Evolutionary conservation across 305 asterid species (phyloP), one percentile per base, ranked within the genome.

Genomic region (Plantago coronopus): DNA sequence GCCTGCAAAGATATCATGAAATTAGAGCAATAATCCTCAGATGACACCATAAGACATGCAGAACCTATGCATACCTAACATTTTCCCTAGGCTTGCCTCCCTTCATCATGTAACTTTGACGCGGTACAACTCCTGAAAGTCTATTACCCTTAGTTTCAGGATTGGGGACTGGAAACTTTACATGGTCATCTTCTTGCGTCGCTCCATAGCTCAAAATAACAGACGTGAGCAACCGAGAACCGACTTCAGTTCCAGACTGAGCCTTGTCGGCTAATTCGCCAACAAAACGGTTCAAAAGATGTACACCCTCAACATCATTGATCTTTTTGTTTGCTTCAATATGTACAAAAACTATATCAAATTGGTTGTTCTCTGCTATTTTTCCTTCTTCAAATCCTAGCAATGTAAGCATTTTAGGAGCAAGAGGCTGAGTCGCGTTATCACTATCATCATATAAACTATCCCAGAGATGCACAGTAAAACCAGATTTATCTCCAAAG

Each of bases 21-120:
- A 54, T 10, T 14, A 51, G 63, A 59, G 57, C 15, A n/a, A 20
- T 17, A 17, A 50, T 21, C 42, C 63, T 19, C 14, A 19, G 20
- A 49, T 8, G 46, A 14, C 23, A 64, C 9, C 60, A 63, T 62
- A 54, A 34, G 20, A 67, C 43, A 59, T 7, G 14, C n/a, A 49
- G 19, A 47, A 59, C 12, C 25, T 37, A 7, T 57, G 48, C 49
- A 15, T 59, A 59, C 99, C 99, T 83, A 61, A 87, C 60, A 70
- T 85, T 81, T 45, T 65, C 78, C 48, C 97, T 78, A 12, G 76
- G 77, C 76, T 81, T 83, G 59, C 94, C 97, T 54, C 73, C 87
- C 78, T 87, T 93, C 67, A 79, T 57, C 70, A 72, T 83, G 76
- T 83, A 93, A 76, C 98, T 91, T 80, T 91, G 98, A 62, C 78